A percentile compares a stretch with the other conserved stretches of the same genome.
phyloP scores from a whole-genome alignment of 2,329 filamentous ascomycete species.

The Fusarium heterosporum region DNA sequence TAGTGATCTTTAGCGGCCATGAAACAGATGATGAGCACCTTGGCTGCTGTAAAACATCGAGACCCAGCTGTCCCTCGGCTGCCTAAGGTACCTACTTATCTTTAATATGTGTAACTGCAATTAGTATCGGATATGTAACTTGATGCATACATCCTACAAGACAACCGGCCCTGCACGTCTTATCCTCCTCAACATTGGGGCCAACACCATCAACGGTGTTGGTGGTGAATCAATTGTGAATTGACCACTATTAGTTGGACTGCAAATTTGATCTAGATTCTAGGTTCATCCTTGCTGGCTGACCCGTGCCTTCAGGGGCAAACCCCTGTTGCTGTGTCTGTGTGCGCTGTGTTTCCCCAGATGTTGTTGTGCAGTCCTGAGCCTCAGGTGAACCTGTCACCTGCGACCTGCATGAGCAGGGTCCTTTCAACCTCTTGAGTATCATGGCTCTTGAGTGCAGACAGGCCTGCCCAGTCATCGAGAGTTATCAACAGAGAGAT shows the following conservation, averaged over 20 bases:
- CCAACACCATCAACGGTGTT: constrained; percentile 8
- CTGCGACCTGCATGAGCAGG: constrained; percentile 22
- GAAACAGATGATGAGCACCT: constrained; percentile 6
- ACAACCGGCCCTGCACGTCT: too few species aligned
- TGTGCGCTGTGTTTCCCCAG: constrained; percentile 34
- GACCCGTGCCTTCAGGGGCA: constrained; percentile 23
- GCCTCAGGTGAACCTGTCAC: constrained; percentile 47
- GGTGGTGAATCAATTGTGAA: constrained; percentile 22
- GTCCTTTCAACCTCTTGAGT: background rate
- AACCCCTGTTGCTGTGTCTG: constrained; percentile 5
- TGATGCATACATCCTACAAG: background rate
- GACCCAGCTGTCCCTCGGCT: too few species aligned
- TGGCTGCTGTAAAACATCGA: constrained; percentile 11
- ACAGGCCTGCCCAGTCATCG: background rate
- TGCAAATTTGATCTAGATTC: constrained; percentile 2
- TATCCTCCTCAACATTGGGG: background rate
- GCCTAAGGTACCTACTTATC: too few species aligned
- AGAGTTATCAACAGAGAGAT: background rate
- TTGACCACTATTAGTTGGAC: constrained; percentile 8
- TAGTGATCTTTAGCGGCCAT: constrained; percentile 11
- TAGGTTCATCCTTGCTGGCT: constrained; percentile 21
- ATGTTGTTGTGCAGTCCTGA: constrained; percentile 34
- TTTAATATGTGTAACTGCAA: too few species aligned
- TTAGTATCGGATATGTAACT: background rate
- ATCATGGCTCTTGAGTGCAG: too few species aligned